Evolutionary conservation across 257 asterid species (phyloP), one percentile per base, ranked within the genome.

Genomic region (Salvia splendens): DNA sequence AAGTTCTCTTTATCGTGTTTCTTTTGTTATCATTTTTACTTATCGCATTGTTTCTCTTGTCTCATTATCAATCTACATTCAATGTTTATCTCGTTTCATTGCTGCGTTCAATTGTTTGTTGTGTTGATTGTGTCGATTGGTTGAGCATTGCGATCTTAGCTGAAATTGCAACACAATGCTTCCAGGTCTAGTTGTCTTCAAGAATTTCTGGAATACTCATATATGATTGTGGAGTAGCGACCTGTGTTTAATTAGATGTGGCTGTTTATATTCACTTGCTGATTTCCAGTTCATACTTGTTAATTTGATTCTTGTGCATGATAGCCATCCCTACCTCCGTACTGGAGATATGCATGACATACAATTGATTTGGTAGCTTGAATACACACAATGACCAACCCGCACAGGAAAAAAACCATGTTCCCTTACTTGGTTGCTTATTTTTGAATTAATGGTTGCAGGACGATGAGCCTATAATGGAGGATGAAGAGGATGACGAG

Each of bases 401-500:
- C 30, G 30, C 30, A 24, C 30, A 24, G 1, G 2, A 24, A 24
- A 24, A 24, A 24, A 1, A 24, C 30, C 30, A 1, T 24, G 30
- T 16, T 36, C 4, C 30, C 33, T 40, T 5, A 6, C 8, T 4
- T 53, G 52, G 38, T 30, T 58, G n/a, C 38, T 63, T 47, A 65
- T 17, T 30, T 28, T 65, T 70, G 24, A 42, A 17, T 35, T 61
- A 33, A 24, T 77, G 12, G 41, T 57, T 67, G 72, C 71, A 80
- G 85, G 42, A 80, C 6, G 82, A 80, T 1, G 78, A 71, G 76
- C 82, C 82, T 50, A 20, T 80, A 73, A 41, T 80, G 35, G 82
- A 77, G 68, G 82, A 77, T 15, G 82, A 70, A 1, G 80, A 80
- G 0, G 72, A 55, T 4, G 84, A 76, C 1, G 81, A 80, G 16